These are phyloP conservation scores for Edaphochlamys debaryana DNA, from an alignment of 139 green algal genomes.

Conservation along the genomic window DNA sequence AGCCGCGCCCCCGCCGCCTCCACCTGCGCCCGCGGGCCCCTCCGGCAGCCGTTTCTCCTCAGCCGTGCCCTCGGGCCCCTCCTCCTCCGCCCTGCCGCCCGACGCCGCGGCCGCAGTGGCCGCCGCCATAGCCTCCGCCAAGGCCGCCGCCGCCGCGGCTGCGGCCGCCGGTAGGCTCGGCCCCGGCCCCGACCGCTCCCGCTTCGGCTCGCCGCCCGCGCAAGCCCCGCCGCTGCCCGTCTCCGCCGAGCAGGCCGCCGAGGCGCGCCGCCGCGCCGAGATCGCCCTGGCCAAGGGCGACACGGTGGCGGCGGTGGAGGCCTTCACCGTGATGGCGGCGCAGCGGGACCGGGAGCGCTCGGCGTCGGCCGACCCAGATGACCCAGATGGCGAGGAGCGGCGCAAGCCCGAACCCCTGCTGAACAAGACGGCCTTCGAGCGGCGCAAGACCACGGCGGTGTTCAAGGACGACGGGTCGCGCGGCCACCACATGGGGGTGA, in stretches of 20 bases:
- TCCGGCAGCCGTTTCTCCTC: too few species aligned
- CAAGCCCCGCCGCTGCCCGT: too few species aligned
- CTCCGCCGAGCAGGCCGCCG: conserved; percentile 19
- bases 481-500: conserved; percentile 78
- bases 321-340: conserved; percentile 60
- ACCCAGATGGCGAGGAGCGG: conserved; percentile 29
- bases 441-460: conserved; percentile 68
- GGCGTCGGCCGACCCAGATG: conserved; percentile 20
- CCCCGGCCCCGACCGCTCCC: too few species aligned
- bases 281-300: conserved; percentile 37
- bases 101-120: conserved; percentile 8
- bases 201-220: too few species aligned
- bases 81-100: background rate
- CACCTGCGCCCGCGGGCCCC: too few species aligned
- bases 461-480: conserved; percentile 69
- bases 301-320: conserved; percentile 72
- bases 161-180: too few species aligned
- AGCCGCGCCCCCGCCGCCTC: too few species aligned
- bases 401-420: conserved; percentile 48
- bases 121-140: background rate
- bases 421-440: conserved; percentile 76
- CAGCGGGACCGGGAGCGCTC: conserved; percentile 33
- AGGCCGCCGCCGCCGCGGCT: conserved; percentile 3
- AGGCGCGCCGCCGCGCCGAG: conserved; percentile 10
- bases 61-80: background rate